Conservation (phyloP, 345 rosid genomes). For the Fremontodendron californicum region DNA sequence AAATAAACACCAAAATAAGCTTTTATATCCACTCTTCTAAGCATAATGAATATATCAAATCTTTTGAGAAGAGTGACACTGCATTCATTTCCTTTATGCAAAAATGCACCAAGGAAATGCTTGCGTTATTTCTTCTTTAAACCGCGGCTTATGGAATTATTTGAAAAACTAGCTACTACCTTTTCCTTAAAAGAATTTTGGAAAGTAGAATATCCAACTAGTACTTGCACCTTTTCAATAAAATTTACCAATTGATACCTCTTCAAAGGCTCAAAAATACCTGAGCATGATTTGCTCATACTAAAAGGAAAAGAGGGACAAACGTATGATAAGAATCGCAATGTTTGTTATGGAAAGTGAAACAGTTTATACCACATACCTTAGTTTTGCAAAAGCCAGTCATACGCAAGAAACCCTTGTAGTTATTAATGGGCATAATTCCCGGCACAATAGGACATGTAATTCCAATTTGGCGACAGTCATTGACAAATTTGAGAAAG, state of each 20-base stretch:
- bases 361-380: slow-evolving; percentile 32
- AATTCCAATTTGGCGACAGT: slow-evolving; percentile 91
- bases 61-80: neutral
- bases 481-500: slow-evolving; percentile 86
- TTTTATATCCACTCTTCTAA: neutral
- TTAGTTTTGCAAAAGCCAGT: slow-evolving; percentile 96
- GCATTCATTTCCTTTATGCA: neutral
- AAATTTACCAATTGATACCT: neutral
- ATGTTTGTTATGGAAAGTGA: neutral
- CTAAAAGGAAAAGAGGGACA: neutral
- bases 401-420: slow-evolving; percentile 90
- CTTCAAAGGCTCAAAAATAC: neutral
- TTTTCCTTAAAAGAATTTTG: neutral
- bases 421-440: slow-evolving; percentile 92
- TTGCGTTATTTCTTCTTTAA: neutral
- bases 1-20: neutral
- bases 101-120: neutral
- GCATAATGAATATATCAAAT: neutral
- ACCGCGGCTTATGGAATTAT: neutral
- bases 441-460: slow-evolving; percentile 91
- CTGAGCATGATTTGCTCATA: neutral
- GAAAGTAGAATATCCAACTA: neutral
- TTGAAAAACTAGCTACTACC: neutral
- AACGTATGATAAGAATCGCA: neutral
- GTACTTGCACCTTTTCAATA: neutral